Base-by-base conservation (phyloP, 116 monocot genomes). In the Papilionanthe hybrid region DNA sequence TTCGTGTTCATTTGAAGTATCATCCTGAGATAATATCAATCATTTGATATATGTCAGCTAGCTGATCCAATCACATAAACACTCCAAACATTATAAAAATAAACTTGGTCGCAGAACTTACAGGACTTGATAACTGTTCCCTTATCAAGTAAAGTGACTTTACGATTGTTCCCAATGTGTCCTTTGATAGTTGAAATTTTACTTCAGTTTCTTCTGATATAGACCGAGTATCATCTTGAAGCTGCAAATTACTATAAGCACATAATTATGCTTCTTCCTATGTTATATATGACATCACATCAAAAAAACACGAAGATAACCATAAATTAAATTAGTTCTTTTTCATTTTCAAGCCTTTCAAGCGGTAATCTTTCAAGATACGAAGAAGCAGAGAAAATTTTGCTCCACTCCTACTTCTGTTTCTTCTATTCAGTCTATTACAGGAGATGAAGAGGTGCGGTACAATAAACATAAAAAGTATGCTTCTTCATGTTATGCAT, bases 101-200 rank as follows among this genome's bases (percentile, higher is more conserved):
- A 19, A 58, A 58, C 22, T n/a, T 63, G 37, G 69, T 37, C 30
- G 37, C 18, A 43, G 17, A 73, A 81, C 85, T 86, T 80, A 87
- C 91, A 83, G 37, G 75, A 79, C 76, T 77, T 30, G 88, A 85
- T 58, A 87, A 28, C 78, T 95, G 93, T 41, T 93, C 93, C 82
- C 90, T 93, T 75, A 85, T 83, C 18, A 60, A 63, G 79, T 84
- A 88, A 86, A 95, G 74, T 18, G 89, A 89, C 74, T 89, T 80
- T 37, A 94, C 55, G 85, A 89, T 88, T 55, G 89, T 82, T 71
- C 89, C 86, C 44, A 94, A 71, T 58, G 90, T 80, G 57, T 91
- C 91, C 81, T 91, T 89, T 18, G 82, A 71, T 76, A 94, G 71
- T 80, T 86, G 88, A 82, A 91, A 87, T 72, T 88, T 90, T 58